Conservation (phyloP, 345 rosid species). For the Raphanus raphanistrum region DNA sequence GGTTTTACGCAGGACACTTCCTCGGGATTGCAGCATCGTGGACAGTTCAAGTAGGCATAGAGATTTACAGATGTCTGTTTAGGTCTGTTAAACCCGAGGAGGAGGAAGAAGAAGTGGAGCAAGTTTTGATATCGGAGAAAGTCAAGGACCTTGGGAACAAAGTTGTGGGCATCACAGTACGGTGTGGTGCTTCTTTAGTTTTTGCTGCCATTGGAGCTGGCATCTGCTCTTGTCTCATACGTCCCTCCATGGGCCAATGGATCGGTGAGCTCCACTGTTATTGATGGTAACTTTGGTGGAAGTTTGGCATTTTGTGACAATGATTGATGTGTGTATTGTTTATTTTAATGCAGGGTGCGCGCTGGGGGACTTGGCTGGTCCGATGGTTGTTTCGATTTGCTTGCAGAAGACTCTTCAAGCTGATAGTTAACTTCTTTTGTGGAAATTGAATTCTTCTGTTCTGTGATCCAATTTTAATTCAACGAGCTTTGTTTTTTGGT, state of each 20-base stretch:
- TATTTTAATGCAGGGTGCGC: conserved; percentile 61
- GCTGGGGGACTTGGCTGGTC: conserved; percentile 84
- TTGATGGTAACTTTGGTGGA: not conserved
- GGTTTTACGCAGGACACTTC: conserved; percentile 61
- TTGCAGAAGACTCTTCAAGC: conserved; percentile 61
- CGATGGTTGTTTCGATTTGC: conserved; percentile 58
- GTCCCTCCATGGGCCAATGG: conserved; percentile 91
- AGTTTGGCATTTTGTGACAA: not conserved
- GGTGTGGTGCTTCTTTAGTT: conserved; percentile 73
- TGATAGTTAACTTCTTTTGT: conserved; percentile 38
- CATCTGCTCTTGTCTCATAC: conserved; percentile 64
- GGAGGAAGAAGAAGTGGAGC: conserved; percentile 38
- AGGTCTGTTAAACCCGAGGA: conserved; percentile 13
- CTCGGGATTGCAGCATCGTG: conserved; percentile 85
- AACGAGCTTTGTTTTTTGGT: not conserved
- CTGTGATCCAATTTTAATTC: conserved; percentile 1
- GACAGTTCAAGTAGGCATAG: conserved; percentile 87
- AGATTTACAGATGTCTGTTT: conserved; percentile 58
- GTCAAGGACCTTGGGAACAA: conserved; percentile 71
- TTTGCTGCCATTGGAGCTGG: conserved; percentile 96
- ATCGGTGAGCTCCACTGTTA: conserved; percentile 58
- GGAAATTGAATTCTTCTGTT: conserved; percentile 22
- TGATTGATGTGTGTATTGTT: not conserved
- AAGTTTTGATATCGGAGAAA: conserved; percentile 43
- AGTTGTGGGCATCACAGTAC: conserved; percentile 59